Evolutionary conservation across 2,329 filamentous ascomycete species (phyloP), one percentile per base, ranked within the genome.

Genomic region (Aspergillus arachidicola): DNA sequence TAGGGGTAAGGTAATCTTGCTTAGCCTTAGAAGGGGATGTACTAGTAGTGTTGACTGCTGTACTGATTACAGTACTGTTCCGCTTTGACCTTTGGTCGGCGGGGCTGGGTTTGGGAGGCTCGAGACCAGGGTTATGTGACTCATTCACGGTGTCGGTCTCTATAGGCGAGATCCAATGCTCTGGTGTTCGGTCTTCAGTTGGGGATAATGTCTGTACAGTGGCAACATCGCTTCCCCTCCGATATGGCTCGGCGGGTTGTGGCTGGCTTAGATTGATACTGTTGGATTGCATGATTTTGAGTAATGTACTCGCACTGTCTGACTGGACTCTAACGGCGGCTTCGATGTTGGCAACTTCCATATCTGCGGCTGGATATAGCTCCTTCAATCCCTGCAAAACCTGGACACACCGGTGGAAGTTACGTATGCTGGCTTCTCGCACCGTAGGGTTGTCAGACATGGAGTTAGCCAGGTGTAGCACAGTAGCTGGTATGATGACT

Each of bases 381-480:
- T 95, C 92, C 43, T 92, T 89, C 14, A 97, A 83, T 65, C 89
- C 89, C 73, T 92, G 88, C 84, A 96, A 92, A 55, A 95, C 91
- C 54, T 88, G 86, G 87, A 96, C 93, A 78, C 93, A 96, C 73
- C 92, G 87, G 66, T 88, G 89, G 80, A 96, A 95, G 26, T 92
- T 91, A 62, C 88, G 85, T 38, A 92, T 85, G 48, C 91, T 92
- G 53, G 85, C 83, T 53, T 91, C 85, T 12, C 91, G 87, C 2
- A 89, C 88, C 50, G 88, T 85, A 14, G 88, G 87, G 38, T 90
- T 86, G 1, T 88, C 87, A 30, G 91, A 91, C 78, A 93, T 94
- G 82, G 95, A 92, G 73, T 96, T 92, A 9, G 94, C 84, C 32
- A 96, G 84, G 72, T 96, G 93, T 53, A 94, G 94, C 66, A 96